Conservation (phyloP, 768 basidiomycete species). For the Naganishia vaughanmartiniae region DNA sequence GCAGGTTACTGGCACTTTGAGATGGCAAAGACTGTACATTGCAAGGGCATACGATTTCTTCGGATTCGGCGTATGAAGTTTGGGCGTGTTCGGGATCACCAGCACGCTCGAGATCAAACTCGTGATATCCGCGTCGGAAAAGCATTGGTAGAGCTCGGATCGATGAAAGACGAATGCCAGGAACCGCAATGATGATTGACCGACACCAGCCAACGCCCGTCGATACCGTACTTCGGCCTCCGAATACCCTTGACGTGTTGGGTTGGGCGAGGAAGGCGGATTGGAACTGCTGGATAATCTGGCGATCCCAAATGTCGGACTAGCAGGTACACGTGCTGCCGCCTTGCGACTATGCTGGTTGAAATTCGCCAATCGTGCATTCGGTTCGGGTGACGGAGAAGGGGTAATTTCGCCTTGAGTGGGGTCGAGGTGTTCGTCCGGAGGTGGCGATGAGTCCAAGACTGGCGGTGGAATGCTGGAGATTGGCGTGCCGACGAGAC, state of each 20-base stretch:
- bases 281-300: background rate
- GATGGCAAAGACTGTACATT: constrained; percentile 42
- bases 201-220: constrained; percentile 47
- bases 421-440: constrained; percentile 4
- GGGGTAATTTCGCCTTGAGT: constrained; percentile 14
- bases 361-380: constrained; percentile 9
- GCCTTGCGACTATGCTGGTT: constrained; percentile 36
- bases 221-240: constrained; percentile 48
- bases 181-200: constrained; percentile 41
- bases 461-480: constrained; percentile 13
- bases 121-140: constrained; percentile 44
- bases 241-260: constrained; percentile 41
- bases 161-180: constrained; percentile 39
- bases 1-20: constrained; percentile 38
- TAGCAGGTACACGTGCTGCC: background rate
- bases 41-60: constrained; percentile 46
- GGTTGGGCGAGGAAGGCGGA: constrained; percentile 7
- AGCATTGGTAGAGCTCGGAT: constrained; percentile 37
- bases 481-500: constrained; percentile 35
- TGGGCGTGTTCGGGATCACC: constrained; percentile 45
- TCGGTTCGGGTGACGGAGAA: constrained; percentile 22
- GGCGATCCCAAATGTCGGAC: constrained; percentile 1
- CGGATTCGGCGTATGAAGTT: constrained; percentile 47
- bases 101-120: constrained; percentile 40
- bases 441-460: constrained; percentile 22